Conservation (phyloP, 768 basidiomycete genomes). For the Exidia glandulosa region DNA sequence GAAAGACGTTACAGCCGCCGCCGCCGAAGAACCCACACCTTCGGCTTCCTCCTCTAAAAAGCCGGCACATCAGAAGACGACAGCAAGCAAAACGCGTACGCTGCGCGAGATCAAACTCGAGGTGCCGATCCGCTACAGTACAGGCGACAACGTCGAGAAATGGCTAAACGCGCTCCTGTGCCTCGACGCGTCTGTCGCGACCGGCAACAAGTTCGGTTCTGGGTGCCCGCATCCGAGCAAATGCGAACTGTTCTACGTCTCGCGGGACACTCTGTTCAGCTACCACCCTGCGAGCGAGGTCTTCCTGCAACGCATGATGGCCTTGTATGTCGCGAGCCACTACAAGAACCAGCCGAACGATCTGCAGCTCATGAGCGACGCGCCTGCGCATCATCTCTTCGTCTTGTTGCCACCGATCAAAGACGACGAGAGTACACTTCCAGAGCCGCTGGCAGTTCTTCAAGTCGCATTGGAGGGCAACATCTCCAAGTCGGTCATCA, state of each 20-base stretch:
- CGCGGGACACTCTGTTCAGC: conserved; percentile 91
- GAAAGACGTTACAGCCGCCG: conserved; percentile 36
- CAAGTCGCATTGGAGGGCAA: conserved; percentile 95
- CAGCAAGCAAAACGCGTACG: conserved; percentile 57
- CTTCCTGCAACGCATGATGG: conserved; percentile 98
- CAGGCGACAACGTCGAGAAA: conserved; percentile 81
- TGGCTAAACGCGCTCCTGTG: conserved; percentile 91
- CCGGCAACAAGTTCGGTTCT: conserved; percentile 35
- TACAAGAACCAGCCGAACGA: conserved; percentile 99
- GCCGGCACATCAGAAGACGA: conserved; percentile 4
- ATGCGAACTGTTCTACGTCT: conserved; percentile 93
- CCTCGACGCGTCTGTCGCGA: conserved; percentile 68
- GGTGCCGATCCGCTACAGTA: conserved; percentile 85
- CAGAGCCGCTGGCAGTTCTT: conserved; percentile 89
- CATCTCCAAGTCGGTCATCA: conserved; percentile 72
- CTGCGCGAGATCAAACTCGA: conserved; percentile 91
- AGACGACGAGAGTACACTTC: conserved; percentile 81
- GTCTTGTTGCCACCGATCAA: conserved; percentile 88
- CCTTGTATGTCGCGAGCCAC: conserved; percentile 91
- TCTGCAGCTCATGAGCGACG: conserved; percentile 92
- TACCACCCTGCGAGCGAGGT: conserved; percentile 96
- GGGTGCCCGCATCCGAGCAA: conserved; percentile 92
- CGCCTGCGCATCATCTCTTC: conserved; percentile 93
- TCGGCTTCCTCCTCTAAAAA: no score
- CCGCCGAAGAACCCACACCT: no score